Evolutionary conservation across 495 filamentous ascomycete genomes (phyloP).

Genomic region (Trichoderma reesei): DNA sequence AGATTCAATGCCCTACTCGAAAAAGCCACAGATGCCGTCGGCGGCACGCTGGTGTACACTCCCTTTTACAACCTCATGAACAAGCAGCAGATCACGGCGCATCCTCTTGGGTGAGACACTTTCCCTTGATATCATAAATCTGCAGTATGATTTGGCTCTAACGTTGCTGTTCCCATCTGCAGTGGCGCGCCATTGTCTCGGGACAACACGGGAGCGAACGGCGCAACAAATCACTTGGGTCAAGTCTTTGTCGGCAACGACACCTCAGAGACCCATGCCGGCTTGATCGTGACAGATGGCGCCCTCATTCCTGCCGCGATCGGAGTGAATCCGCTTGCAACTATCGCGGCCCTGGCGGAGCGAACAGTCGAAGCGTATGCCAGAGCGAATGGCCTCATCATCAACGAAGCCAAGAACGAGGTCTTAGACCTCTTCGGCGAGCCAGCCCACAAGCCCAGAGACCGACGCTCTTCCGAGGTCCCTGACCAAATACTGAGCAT

Average conservation of each 20-base stretch:
- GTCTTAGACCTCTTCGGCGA: conserved; percentile 37
- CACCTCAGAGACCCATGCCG: conserved; percentile 40
- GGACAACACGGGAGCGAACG: conserved; percentile 45
- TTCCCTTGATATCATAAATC: not conserved
- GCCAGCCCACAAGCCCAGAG: conserved; percentile 21
- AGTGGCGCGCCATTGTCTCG: conserved; percentile 52
- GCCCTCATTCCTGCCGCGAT: conserved; percentile 55
- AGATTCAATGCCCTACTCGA: conserved; percentile 41
- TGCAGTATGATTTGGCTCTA: conserved; percentile 12
- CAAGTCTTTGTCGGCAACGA: conserved; percentile 44
- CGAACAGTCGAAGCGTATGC: conserved; percentile 45
- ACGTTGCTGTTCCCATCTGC: conserved; percentile 10
- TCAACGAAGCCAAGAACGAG: conserved; percentile 44
- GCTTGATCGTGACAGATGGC: conserved; percentile 53
- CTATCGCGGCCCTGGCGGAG: conserved; percentile 58
- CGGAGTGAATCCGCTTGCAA: conserved; percentile 61
- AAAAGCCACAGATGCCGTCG: conserved; percentile 44
- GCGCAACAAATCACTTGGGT: conserved; percentile 56
- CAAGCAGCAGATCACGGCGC: conserved; percentile 52
- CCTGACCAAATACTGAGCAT: not conserved
- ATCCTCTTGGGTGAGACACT: conserved; percentile 28
- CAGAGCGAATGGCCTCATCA: conserved; percentile 27
- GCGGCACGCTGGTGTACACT: conserved; percentile 47
- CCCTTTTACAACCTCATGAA: conserved; percentile 46
- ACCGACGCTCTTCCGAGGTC: not conserved